Conservation (phyloP, 1,139 yeast species). For the Diutina pseudorugosa region DNA sequence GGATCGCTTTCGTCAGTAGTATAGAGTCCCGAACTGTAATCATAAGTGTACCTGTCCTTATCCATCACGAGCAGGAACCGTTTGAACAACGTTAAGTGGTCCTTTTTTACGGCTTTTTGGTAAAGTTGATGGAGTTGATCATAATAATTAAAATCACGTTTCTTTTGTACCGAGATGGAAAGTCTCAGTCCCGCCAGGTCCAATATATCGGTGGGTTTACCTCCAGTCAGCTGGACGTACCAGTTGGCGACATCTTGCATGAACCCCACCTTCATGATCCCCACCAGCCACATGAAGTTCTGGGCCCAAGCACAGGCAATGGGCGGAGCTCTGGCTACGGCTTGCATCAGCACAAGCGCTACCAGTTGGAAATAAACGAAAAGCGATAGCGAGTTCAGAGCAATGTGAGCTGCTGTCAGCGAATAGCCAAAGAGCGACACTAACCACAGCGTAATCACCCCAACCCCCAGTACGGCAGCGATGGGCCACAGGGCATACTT, state of each 20-base stretch:
- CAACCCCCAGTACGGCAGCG: conserved; percentile 83
- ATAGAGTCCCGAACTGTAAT: conserved; percentile 27
- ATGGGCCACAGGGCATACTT: conserved; percentile 95
- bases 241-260: conserved; percentile 83
- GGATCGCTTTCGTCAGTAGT: conserved; percentile 60
- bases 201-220: conserved; percentile 64
- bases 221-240: conserved; percentile 97
- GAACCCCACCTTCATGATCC: conserved; percentile 67
- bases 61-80: conserved; percentile 23
- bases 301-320: conserved; percentile 98
- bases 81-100: conserved; percentile 12
- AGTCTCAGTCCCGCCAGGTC: conserved; percentile 28
- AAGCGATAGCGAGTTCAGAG: conserved; percentile 85
- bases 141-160: conserved; percentile 12
- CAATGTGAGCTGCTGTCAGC: conserved; percentile 91
- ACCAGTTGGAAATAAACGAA: conserved; percentile 89
- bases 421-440: conserved; percentile 83
- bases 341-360: conserved; percentile 94
- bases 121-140: neutral
- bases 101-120: neutral
- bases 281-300: conserved; percentile 94
- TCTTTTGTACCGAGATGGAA: conserved; percentile 76
- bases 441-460: conserved; percentile 77
- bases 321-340: conserved; percentile 86
- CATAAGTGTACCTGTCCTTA: conserved; percentile 6